Evolutionary conservation across 164 flowering plant genomes (phyloP).

Genomic region (Brasenia schreberi): DNA sequence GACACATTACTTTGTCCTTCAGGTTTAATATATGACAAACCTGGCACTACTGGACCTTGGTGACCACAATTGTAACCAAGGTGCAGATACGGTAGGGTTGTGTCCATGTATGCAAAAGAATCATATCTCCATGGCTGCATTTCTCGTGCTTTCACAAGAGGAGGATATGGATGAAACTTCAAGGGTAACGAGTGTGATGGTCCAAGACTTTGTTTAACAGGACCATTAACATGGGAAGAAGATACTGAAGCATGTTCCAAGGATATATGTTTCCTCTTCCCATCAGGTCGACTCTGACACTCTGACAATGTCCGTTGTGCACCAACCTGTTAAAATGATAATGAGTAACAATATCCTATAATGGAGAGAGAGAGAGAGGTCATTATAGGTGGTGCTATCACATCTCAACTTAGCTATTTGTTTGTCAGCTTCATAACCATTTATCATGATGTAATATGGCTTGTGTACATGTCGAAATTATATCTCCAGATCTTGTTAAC

Average conservation of each 20-base stretch:
- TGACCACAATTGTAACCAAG: slow-evolving; percentile 15
- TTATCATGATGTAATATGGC: too few species aligned
- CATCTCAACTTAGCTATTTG: too few species aligned
- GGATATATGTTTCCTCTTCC: slow-evolving; percentile 14
- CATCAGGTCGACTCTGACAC: slow-evolving; percentile 17
- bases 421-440: too few species aligned
- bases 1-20: slow-evolving; percentile 18
- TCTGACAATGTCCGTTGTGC: slow-evolving; percentile 20
- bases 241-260: slow-evolving; percentile 10
- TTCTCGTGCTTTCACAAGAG: slow-evolving; percentile 9
- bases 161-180: slow-evolving; percentile 7
- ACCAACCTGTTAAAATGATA: slow-evolving; percentile 19
- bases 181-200: slow-evolving; percentile 12
- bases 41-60: slow-evolving; percentile 20
- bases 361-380: too few species aligned
- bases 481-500: not conserved
- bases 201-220: slow-evolving; percentile 10
- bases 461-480: too few species aligned
- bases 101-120: slow-evolving; percentile 20
- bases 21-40: slow-evolving; percentile 16
- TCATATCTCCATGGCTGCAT: slow-evolving; percentile 15
- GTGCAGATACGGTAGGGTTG: slow-evolving; percentile 11
- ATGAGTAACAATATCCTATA: not conserved
- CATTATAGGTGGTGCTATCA: too few species aligned
- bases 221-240: slow-evolving; percentile 12